Evolutionary conservation across 176 grass and related monocot genomes (phyloP).

Genomic region (Avena eriantha): DNA sequence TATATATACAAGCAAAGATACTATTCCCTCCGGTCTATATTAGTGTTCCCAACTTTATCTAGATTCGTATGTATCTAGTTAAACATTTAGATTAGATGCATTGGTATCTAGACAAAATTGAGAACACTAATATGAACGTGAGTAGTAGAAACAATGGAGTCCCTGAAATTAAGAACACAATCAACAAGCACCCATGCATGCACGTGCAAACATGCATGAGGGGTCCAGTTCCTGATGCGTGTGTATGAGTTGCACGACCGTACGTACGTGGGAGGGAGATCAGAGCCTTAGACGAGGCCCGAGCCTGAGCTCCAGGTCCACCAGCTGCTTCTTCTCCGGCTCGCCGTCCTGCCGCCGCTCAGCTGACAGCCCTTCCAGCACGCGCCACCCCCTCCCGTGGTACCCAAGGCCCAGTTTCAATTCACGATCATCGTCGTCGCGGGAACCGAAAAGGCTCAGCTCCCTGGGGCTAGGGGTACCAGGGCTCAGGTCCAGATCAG

Average conservation of each 20-base stretch:
- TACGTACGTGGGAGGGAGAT: conserved; percentile 16
- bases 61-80: too few species aligned
- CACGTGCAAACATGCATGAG: conserved; percentile 5
- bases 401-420: not conserved
- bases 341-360: conserved; percentile 5
- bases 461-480: conserved; percentile 28
- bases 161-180: not conserved
- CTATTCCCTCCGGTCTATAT: too few species aligned
- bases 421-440: too few species aligned
- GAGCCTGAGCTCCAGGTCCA: conserved; percentile 61
- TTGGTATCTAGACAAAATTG: too few species aligned
- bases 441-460: too few species aligned
- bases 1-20: not conserved
- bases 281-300: conserved; percentile 39
- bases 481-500: conserved; percentile 18
- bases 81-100: too few species aligned
- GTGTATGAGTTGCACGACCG: conserved; percentile 24
- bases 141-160: not conserved
- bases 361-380: not conserved
- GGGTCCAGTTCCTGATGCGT: not conserved
- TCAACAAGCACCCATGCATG: not conserved
- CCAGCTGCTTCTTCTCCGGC: conserved; percentile 25
- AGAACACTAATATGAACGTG: too few species aligned
- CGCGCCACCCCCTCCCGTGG: not conserved
- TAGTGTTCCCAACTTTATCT: too few species aligned